phyloP scores from a whole-genome alignment of 1,284 basidiomycete genomes.

The Albatrellus sp. region DNA sequence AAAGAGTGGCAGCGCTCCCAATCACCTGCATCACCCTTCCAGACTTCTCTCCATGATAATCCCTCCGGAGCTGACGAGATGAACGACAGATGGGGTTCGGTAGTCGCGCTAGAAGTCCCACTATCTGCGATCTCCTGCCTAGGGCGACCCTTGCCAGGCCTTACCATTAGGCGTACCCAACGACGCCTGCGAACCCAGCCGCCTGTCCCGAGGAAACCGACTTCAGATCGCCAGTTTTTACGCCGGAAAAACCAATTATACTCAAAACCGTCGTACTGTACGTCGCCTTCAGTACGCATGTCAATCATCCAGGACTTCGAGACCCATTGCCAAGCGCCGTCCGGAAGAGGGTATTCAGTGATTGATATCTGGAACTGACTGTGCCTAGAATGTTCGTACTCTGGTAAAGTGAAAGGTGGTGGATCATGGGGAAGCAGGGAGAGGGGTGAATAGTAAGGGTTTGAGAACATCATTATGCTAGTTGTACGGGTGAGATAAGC shows the following conservation, averaged over 20 bases:
- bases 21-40: slow-evolving; percentile 36
- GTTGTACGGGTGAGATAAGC: too few species aligned
- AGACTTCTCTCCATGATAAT: slow-evolving; percentile 14
- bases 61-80: slow-evolving; percentile 4
- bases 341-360: slow-evolving; percentile 60
- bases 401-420: slow-evolving; percentile 58
- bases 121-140: background rate
- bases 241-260: slow-evolving; percentile 67
- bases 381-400: slow-evolving; percentile 17
- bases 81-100: background rate
- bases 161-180: slow-evolving; percentile 74
- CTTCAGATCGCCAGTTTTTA: slow-evolving; percentile 48
- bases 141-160: slow-evolving; percentile 27
- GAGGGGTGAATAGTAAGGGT: slow-evolving; percentile 55
- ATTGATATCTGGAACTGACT: slow-evolving; percentile 44
- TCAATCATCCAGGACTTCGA: slow-evolving; percentile 75
- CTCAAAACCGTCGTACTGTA: slow-evolving; percentile 73
- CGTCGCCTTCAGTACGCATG: slow-evolving; percentile 67
- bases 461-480: slow-evolving; percentile 62
- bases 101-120: background rate
- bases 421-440: slow-evolving; percentile 65
- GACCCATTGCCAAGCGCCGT: slow-evolving; percentile 72
- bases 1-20: slow-evolving; percentile 47
- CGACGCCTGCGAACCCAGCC: slow-evolving; percentile 64
- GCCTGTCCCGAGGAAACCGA: slow-evolving; percentile 45